phyloP scores from a whole-genome alignment of 75 land plant species.

The Chamaecyparis obtusa region DNA sequence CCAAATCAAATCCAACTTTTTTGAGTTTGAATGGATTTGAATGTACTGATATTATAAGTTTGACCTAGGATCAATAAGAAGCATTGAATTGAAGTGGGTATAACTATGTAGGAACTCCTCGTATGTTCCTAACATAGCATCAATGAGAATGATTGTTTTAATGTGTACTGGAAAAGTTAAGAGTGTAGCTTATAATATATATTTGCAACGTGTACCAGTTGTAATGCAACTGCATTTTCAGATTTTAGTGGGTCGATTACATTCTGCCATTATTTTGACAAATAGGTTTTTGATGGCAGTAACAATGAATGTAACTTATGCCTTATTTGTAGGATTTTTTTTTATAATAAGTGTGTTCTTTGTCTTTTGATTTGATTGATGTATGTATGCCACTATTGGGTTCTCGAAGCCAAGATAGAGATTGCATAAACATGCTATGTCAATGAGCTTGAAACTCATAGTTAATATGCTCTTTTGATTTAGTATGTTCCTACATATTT shows the following conservation, averaged over 20 bases:
- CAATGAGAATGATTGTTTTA: neutral
- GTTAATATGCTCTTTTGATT: neutral
- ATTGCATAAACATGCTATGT: neutral
- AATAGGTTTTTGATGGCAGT: too few species aligned
- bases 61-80: neutral
- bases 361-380: too few species aligned
- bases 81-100: neutral
- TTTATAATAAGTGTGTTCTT: too few species aligned
- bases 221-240: neutral
- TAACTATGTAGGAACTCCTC: neutral
- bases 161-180: neutral
- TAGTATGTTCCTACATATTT: too few species aligned
- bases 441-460: neutral
- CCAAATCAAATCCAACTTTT: neutral
- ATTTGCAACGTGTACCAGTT: neutral
- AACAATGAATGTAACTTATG: neutral
- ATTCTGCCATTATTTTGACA: too few species aligned
- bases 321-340: too few species aligned
- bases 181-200: neutral
- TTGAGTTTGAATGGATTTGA: neutral
- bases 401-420: too few species aligned
- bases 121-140: neutral
- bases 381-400: too few species aligned
- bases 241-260: neutral
- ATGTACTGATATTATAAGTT: neutral